phyloP scores from a whole-genome alignment of 1,139 yeast species.

The Kodamaea ohmeri region DNA sequence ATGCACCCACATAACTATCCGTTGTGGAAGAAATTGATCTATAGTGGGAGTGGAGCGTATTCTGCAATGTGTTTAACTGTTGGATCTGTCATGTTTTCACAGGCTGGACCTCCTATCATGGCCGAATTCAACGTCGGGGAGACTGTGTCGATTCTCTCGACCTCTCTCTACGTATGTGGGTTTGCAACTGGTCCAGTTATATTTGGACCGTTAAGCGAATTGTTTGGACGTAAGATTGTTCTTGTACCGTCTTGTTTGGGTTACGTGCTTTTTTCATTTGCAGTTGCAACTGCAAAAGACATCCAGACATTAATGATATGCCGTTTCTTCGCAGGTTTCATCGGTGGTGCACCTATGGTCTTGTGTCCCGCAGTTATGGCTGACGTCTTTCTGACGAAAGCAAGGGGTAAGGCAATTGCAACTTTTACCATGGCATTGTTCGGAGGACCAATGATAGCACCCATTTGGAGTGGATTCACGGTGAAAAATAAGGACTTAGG shows the following conservation, averaged over 20 bases:
- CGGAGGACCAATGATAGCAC: constrained; percentile 74
- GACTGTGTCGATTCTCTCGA: constrained; percentile 60
- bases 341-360: constrained; percentile 80
- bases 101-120: constrained; percentile 43
- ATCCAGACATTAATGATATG: constrained; percentile 69
- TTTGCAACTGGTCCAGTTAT: constrained; percentile 80
- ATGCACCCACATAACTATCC: constrained; percentile 64
- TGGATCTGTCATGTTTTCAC: constrained; percentile 66
- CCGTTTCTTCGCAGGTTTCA: constrained; percentile 71
- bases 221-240: constrained; percentile 66
- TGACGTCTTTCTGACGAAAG: constrained; percentile 59
- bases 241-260: constrained; percentile 54
- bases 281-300: constrained; percentile 69
- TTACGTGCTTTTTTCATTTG: constrained; percentile 61
- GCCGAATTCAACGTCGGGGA: constrained; percentile 48
- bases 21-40: constrained; percentile 31
- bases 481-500: constrained; percentile 30
- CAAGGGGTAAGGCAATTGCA: constrained; percentile 68
- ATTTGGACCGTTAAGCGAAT: constrained; percentile 80
- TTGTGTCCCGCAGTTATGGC: constrained; percentile 83
- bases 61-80: constrained; percentile 45
- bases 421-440: constrained; percentile 65
- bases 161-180: constrained; percentile 73
- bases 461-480: constrained; percentile 44
- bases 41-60: constrained; percentile 18